Evolutionary conservation across 1,284 basidiomycete species (phyloP).

Genomic region (Xanthoconium separans): DNA sequence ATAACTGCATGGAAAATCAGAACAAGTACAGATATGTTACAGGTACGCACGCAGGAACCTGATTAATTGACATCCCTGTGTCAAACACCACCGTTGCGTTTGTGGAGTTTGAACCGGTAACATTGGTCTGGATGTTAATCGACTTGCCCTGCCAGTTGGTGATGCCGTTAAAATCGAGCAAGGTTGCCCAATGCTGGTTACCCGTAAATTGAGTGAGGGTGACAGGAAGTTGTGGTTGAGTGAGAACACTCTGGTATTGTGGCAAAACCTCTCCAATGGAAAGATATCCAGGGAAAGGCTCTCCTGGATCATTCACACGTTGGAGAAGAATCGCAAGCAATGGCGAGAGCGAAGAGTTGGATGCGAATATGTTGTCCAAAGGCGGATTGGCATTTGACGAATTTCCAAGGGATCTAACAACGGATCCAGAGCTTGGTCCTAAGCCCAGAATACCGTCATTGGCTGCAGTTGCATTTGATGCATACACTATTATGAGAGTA

Average conservation of each 20-base stretch:
- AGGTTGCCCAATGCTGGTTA: conserved; percentile 50
- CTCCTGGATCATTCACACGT: conserved; percentile 42
- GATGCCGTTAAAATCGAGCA: conserved; percentile 50
- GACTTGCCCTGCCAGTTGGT: conserved; percentile 47
- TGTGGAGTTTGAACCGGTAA: conserved; percentile 40
- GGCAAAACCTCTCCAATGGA: conserved; percentile 47
- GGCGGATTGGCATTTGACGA: conserved; percentile 45
- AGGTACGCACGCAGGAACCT: conserved; percentile 50
- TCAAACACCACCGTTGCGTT: conserved; percentile 64
- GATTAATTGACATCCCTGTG: conserved; percentile 67
- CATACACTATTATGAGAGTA: conserved; percentile 3
- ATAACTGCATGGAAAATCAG: conserved; percentile 33
- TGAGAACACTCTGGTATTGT: conserved; percentile 39
- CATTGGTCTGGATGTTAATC: conserved; percentile 45
- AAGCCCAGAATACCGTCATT: conserved; percentile 43
- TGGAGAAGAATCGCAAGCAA: conserved; percentile 55
- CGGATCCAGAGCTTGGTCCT: conserved; percentile 48
- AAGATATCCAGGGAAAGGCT: conserved; percentile 46
- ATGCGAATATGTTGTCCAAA: conserved; percentile 63
- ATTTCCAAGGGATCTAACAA: conserved; percentile 4
- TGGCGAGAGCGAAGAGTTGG: conserved; percentile 55
- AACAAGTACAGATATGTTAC: neutral
- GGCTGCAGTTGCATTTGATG: too few relatives aligned
- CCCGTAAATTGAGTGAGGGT: conserved; percentile 28
- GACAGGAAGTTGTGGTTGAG: conserved; percentile 45